Evolutionary conservation across 192 early-diverging fungal species (phyloP), one percentile per base, ranked within the genome.

Genomic region (Linderina pennispora): DNA sequence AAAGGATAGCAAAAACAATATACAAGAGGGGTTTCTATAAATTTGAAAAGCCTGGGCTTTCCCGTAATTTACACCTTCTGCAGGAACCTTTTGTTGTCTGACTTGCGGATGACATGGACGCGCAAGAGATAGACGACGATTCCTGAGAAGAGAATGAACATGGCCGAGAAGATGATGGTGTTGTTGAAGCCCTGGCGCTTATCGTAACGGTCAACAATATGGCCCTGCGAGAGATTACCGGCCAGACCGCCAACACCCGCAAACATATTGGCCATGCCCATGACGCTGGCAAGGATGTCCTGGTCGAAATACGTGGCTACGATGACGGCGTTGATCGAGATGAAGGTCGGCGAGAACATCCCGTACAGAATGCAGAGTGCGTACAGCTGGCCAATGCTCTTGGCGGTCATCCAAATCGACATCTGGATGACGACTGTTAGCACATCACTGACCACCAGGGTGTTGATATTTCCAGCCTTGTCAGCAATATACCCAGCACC

Each of bases 301-400:
- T 24, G 31, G 15, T 38, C 49, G 28, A 65, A 52, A 3, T 51
- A 28, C 1, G n/a, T 40, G 1, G 48, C 48, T 0, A 58, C 43
- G 26, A 65, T 65, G 17, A 71, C 57, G 1, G 67, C 55, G 15
- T 71, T 71, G 8, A 65, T 40, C 4, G 62, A 65, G 23, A 65
- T 60, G 21, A 71, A 71, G n/a, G 62, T 58, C 1, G 62, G 57
- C 20, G 67, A 64, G 4, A 65, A 41, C 43, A 71, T 36, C 0
- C 67, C 67, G 3, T 60, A 71, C 0, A 71, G 25, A 8, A 39
- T 43, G 19, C 60, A 70, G 1, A 70, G 26, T 0, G 50, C 66
- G 26, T 70, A 70, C 14, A 70, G 32, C 13, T 47, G 60, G 0
- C 41, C 38, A 3, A 63, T 31, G 28, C 50, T 54, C 8, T 20